These are phyloP conservation scores for Solanum microdontum DNA, from an alignment of 257 asterid species.

Conservation along the genomic window DNA sequence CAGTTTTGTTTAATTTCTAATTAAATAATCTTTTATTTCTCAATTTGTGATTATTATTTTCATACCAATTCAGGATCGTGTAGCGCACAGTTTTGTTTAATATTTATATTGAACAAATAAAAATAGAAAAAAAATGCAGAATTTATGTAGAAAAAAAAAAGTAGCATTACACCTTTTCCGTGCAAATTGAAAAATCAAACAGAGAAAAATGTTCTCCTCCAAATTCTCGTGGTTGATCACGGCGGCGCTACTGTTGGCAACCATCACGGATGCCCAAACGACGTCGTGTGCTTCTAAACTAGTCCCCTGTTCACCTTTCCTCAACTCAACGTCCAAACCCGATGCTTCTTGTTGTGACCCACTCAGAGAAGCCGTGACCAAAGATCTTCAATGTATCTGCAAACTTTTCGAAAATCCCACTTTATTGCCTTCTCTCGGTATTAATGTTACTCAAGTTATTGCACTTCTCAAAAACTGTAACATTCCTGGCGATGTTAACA, in stretches of 20 bases:
- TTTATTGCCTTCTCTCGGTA: not conserved
- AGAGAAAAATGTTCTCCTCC: slow-evolving; percentile 9
- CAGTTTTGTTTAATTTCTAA: not conserved
- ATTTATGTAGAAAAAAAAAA: not conserved
- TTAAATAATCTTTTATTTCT: not conserved
- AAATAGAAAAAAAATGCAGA: fast-evolving
- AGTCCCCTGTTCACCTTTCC: slow-evolving; percentile 12
- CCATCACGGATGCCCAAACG: slow-evolving; percentile 15
- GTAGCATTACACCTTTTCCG: not conserved
- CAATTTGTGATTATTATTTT: not conserved
- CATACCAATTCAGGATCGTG: not conserved
- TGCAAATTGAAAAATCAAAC: not conserved
- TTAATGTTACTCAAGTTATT: slow-evolving; percentile 32
- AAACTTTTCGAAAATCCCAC: slow-evolving; percentile 12
- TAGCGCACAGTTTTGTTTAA: not conserved
- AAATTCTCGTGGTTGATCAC: not conserved
- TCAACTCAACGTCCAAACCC: slow-evolving; percentile 25
- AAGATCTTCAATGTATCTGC: slow-evolving; percentile 40
- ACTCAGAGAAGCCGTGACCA: slow-evolving; percentile 17
- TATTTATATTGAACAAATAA: too few species aligned
- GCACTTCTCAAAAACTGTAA: slow-evolving; percentile 23
- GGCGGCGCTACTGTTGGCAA: slow-evolving; percentile 11
- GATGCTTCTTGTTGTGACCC: slow-evolving; percentile 26
- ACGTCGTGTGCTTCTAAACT: slow-evolving; percentile 25
- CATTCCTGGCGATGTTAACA: slow-evolving; percentile 12